Base-by-base conservation (phyloP, 805 yeast genomes). In the Priceomyces castillae region DNA sequence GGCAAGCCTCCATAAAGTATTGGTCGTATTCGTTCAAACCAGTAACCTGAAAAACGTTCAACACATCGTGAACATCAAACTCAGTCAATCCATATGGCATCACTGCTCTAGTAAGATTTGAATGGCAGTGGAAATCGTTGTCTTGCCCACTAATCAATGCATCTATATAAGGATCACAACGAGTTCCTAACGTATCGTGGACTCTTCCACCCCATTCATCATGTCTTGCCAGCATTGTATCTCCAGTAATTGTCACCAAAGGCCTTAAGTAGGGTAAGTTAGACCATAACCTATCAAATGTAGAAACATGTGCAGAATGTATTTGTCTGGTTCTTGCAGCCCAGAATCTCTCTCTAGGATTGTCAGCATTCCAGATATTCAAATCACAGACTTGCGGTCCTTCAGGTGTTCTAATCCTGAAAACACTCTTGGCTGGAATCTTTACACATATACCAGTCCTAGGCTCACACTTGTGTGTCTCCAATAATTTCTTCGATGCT, bases 331-430 rank as follows among this genome's bases (percentile, higher is more conserved):
- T 81, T 56, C 87, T 67, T 3, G 85, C 74, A 12, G 86, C 87
- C 86, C 87, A 82, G 53, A 82, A 70, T 48, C 82, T 64, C 54
- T 82, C 86, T 53, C 84, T 65, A 19, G 82, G 84, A 53, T 81
- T 80, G 49, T 77, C 71, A 39, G 65, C 65, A 51, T 75, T 77
- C 86, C 86, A 82, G 40, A 79, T 74, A 61, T 82, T 81, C 59
- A 81, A 73, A 54, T 82, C 86, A 53, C 85, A 81, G 15, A 82
- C 87, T 58, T 82, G 87, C 1, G 88, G 84, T 3, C 86, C 86
- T 51, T 82, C 81, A 2, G 85, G 82, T 1, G 85, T 77, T 2
- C 80, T 75, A 43, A 82, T 67, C 31, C 86, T 66, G 46, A 82
- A 78, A 23, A 81, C 73, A 23, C 76, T 69, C 18, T 78, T 81